phyloP scores from a whole-genome alignment of 306 rosid species.

The Biancaea sappan region DNA sequence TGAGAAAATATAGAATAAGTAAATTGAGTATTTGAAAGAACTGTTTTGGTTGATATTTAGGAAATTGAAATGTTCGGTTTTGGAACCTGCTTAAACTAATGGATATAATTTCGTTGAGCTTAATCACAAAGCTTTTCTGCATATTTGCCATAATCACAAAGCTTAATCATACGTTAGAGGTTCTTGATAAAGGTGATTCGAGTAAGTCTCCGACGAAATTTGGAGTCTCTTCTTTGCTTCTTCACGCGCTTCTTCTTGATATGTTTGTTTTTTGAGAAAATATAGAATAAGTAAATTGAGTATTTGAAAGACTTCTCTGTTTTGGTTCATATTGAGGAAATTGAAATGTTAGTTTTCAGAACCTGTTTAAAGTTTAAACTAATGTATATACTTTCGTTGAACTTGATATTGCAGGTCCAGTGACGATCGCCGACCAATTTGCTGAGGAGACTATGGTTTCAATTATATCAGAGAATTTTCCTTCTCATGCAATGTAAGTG shows the following conservation, averaged over 20 bases:
- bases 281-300: not conserved
- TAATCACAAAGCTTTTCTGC: too few relatives aligned
- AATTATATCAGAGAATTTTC: constrained; percentile 46
- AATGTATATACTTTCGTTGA: not conserved
- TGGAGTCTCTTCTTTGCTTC: not conserved
- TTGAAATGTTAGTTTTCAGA: too few relatives aligned
- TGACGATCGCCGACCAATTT: constrained; percentile 65
- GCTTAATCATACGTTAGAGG: constrained; percentile 44
- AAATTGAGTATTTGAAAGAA: not conserved
- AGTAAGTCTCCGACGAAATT: not conserved
- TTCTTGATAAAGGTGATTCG: constrained; percentile 14
- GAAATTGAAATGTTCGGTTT: too few relatives aligned
- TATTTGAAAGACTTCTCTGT: not conserved
- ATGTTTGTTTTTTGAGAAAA: not conserved
- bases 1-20: not conserved
- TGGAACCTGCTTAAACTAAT: too few relatives aligned
- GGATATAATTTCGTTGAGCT: too few relatives aligned
- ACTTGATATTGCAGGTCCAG: constrained; percentile 68
- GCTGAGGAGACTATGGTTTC: constrained; percentile 74
- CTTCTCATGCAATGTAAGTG: constrained; percentile 68
- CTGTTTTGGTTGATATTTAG: not conserved
- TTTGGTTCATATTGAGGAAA: not conserved
- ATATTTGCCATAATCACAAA: too few relatives aligned
- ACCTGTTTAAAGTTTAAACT: not conserved
- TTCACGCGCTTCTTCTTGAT: not conserved